Base-by-base conservation (phyloP, 116 monocot species). In the Posidonia oceanica region DNA sequence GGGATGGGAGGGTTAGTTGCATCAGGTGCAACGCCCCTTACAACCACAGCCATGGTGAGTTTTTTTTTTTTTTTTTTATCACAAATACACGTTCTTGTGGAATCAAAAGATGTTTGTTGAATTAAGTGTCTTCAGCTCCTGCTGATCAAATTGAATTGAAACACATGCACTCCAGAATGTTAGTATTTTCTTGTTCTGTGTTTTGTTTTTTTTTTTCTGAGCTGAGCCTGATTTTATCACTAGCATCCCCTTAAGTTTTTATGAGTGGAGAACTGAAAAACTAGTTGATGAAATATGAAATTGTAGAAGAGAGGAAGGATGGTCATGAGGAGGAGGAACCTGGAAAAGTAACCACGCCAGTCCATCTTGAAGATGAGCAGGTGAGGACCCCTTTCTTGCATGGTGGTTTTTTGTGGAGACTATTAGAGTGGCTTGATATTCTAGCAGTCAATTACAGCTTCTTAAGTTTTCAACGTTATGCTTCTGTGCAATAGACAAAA, bases 21-120 rank as follows among this genome's bases (percentile, higher is more conserved):
- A 59, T 75, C 64, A 78, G 83, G 59, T 93, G 93, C 41, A 86
- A 79, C 20, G 72, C 65, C 39, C 82, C 78, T 44, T 88, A 88
- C 42, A 23, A 23, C 23, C 21, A 15, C 6, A 39, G 42, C 17
- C 70, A 64, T 40, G 73, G 59, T 67, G 52, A 39, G 64, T 7
- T 61, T 39, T 13, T 61, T 22, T 20, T 73, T 4, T 16, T 6
- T 38, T 59, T 54, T 29, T 60, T 6, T 74, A 5, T 40, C 44
- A 0, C 3, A 2, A 22, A 7, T 59, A 0, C 39, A 23, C 13
- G 72, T 66, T 1, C 29, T 39, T 17, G 39, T 67, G 61, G 21
- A 52, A 62, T 59, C 14, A 2, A 60, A 13, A 60, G 10, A 29
- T 22, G 29, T 8, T 22, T 5, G 60, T 4, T 60, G 22, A 60